These are phyloP conservation scores for Fraxinus cuspidata DNA, from an alignment of 257 asterid species.

Conservation along the genomic window DNA sequence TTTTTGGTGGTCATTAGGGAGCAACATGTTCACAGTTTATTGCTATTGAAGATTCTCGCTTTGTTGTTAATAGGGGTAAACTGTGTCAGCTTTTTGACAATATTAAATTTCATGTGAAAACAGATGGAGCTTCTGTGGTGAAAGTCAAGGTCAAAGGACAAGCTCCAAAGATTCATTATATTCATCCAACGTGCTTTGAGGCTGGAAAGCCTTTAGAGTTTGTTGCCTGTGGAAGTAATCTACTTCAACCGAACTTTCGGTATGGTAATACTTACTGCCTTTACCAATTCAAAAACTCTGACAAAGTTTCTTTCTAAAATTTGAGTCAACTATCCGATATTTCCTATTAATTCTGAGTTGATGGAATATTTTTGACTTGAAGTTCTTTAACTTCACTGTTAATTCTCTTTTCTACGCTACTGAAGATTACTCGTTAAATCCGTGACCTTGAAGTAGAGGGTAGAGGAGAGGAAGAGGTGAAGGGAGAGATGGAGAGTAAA, in stretches of 20 bases:
- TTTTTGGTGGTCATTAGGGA: neutral
- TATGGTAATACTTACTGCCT: slow-evolving; percentile 27
- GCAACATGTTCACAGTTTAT: neutral
- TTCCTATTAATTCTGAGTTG: neutral
- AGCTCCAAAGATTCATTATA: slow-evolving; percentile 74
- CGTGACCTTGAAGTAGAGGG: neutral
- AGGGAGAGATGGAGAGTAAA: neutral
- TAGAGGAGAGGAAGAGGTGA: neutral
- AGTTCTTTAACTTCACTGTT: neutral
- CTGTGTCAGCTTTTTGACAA: slow-evolving; percentile 23
- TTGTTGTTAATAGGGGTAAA: neutral
- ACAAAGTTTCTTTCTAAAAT: neutral
- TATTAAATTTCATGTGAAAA: slow-evolving; percentile 29
- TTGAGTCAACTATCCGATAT: neutral
- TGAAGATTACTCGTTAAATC: neutral
- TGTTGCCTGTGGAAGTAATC: slow-evolving; percentile 79
- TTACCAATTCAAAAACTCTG: neutral
- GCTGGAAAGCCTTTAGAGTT: slow-evolving; percentile 92
- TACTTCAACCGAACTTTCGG: slow-evolving; percentile 82
- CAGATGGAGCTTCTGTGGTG: slow-evolving; percentile 67
- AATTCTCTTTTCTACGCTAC: neutral
- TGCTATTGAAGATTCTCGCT: slow-evolving; percentile 1
- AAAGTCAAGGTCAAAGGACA: slow-evolving; percentile 59
- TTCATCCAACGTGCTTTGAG: slow-evolving; percentile 81
- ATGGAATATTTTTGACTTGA: neutral